phyloP scores from a whole-genome alignment of 1,284 basidiomycete genomes.

The Fomitopsis betulina region DNA sequence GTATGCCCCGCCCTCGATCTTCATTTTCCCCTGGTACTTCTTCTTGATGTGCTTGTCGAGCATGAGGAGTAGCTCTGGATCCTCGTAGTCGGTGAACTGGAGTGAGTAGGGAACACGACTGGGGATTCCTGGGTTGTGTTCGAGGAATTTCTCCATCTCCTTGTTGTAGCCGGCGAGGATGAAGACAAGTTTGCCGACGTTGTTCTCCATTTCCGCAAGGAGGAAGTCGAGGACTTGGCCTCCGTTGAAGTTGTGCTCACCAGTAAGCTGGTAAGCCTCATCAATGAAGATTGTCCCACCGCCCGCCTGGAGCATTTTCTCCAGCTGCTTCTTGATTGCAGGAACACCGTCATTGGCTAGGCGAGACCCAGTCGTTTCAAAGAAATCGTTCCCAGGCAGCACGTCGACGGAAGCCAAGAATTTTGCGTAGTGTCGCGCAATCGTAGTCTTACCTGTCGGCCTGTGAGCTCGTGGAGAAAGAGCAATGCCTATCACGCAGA shows the following conservation, averaged over 20 bases:
- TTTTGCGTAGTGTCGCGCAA: slow-evolving; percentile 58
- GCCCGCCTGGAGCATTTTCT: slow-evolving; percentile 42
- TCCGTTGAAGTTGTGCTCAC: slow-evolving; percentile 41
- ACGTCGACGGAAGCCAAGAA: slow-evolving; percentile 52
- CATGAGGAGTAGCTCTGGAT: slow-evolving; percentile 50
- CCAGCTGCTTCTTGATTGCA: slow-evolving; percentile 45
- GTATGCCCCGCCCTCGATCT: slow-evolving; percentile 45
- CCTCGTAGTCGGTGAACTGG: slow-evolving; percentile 58
- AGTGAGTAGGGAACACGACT: slow-evolving; percentile 61
- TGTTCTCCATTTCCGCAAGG: slow-evolving; percentile 69
- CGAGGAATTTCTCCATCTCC: slow-evolving; percentile 72
- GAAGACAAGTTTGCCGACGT: slow-evolving; percentile 59
- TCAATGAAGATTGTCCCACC: slow-evolving; percentile 65
- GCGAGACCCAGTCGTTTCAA: slow-evolving; percentile 58
- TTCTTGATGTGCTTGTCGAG: slow-evolving; percentile 42
- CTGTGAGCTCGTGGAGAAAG: not conserved
- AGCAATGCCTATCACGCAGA: not conserved
- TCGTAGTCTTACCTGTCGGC: slow-evolving; percentile 58
- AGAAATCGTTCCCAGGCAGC: slow-evolving; percentile 48
- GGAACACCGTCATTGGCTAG: slow-evolving; percentile 52
- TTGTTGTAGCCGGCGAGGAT: slow-evolving; percentile 65
- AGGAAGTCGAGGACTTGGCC: slow-evolving; percentile 59
- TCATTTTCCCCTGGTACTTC: slow-evolving; percentile 45
- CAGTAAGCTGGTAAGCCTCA: slow-evolving; percentile 62
- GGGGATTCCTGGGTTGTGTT: slow-evolving; percentile 61